Evolutionary conservation across 2,329 filamentous ascomycete species (phyloP).

Genomic region (Hypoxylon sp.): DNA sequence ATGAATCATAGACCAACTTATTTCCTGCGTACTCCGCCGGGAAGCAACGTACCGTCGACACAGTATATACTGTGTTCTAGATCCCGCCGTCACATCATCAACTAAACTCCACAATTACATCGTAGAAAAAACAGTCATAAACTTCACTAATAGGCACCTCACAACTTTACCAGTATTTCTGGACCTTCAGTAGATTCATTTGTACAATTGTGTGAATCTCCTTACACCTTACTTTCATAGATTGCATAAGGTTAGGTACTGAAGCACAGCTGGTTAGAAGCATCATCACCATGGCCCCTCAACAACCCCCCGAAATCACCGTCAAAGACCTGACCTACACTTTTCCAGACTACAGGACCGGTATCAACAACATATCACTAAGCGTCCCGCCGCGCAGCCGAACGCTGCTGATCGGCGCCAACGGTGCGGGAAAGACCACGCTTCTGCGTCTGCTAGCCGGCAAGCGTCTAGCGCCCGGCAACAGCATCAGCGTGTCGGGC

Average conservation of each 20-base stretch:
- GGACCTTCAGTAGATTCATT: no score
- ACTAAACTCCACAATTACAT: constrained; percentile 22
- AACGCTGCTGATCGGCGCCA: constrained; percentile 92
- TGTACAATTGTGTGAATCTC: no score
- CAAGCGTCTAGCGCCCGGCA: constrained; percentile 85
- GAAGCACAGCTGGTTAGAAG: no score
- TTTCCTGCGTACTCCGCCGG: constrained; percentile 40
- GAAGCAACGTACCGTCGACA: constrained; percentile 20
- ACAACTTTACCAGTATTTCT: no score
- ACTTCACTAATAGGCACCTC: constrained; percentile 13
- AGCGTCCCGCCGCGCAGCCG: constrained; percentile 83
- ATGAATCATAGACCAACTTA: no score
- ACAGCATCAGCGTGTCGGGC: constrained; percentile 79
- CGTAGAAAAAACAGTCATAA: constrained; percentile 20
- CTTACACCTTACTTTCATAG: no score
- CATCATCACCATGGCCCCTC: constrained; percentile 28
- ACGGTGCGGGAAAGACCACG: constrained; percentile 97
- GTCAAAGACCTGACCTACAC: constrained; percentile 83
- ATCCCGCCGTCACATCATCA: constrained; percentile 14
- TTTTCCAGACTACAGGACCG: constrained; percentile 86
- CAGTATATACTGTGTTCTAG: constrained; percentile 20
- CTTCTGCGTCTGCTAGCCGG: constrained; percentile 92
- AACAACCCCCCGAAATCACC: constrained; percentile 67
- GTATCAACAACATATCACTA: constrained; percentile 77
- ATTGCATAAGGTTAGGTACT: no score